phyloP scores from a whole-genome alignment of 2,329 filamentous ascomycete species.

The Colletotrichum zoysiae region DNA sequence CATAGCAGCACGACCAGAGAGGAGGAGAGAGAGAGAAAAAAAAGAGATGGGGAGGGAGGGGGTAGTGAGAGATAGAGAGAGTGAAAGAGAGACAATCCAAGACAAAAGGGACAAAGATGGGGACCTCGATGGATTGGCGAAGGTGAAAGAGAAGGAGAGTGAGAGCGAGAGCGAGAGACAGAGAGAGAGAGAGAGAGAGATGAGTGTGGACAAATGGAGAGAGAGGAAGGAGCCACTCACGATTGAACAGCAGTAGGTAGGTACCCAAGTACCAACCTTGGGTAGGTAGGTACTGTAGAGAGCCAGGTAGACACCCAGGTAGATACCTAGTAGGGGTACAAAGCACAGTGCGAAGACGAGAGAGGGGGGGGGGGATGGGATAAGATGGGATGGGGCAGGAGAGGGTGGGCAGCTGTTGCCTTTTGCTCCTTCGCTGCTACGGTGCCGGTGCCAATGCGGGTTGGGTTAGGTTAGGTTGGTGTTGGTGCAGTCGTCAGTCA shows the following conservation, averaged over 20 bases:
- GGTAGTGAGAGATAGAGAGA: background rate
- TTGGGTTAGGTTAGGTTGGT: background rate
- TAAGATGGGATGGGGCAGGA: background rate
- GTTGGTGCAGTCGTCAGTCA: too few relatives aligned
- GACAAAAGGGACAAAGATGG: slow-evolving; percentile 17
- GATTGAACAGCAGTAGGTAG: background rate
- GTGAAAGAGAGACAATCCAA: slow-evolving; percentile 3
- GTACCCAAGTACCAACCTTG: too few relatives aligned
- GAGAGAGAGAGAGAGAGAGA: background rate
- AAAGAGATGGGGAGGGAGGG: background rate
- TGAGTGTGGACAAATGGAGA: slow-evolving; percentile 19
- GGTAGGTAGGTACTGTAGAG: too few relatives aligned
- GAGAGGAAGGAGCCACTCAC: background rate
- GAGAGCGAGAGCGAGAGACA: background rate
- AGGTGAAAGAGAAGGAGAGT: background rate
- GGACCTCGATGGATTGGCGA: slow-evolving; percentile 21
- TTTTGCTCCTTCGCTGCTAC: background rate
- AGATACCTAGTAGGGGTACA: background rate
- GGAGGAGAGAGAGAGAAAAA: background rate
- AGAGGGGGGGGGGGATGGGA: too few relatives aligned
- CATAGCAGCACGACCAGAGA: slow-evolving; percentile 5
- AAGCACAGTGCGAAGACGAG: background rate
- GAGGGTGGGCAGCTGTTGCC: background rate
- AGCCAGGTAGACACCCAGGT: too few relatives aligned
- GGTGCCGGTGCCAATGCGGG: background rate